Conservation (phyloP, 2,329 filamentous ascomycete genomes). For the Fusarium duplospermum region DNA sequence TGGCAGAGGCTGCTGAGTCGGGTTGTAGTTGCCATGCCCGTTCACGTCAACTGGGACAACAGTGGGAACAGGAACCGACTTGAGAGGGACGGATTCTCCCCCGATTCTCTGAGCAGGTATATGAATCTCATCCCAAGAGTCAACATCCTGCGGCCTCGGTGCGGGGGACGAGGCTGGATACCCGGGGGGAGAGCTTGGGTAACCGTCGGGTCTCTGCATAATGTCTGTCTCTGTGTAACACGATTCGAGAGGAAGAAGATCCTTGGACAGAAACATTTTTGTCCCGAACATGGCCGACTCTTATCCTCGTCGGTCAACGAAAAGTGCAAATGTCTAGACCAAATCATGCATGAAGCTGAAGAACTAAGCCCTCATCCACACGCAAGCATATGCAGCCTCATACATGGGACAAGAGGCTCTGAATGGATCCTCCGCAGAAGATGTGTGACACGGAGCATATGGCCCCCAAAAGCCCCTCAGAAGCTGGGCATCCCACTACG, state of each 20-base stretch:
- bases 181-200: neutral
- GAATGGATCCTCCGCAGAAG: neutral
- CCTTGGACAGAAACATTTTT: neutral
- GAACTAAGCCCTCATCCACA: neutral
- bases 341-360: neutral
- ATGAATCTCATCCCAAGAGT: neutral
- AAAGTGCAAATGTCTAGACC: neutral
- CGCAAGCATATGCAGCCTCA: neutral
- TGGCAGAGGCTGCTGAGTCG: neutral
- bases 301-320: neutral
- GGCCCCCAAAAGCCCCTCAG: neutral
- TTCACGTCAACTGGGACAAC: neutral
- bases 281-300: neutral
- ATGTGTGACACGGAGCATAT: neutral
- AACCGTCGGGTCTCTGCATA: neutral
- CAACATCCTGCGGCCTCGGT: neutral
- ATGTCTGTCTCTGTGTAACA: neutral
- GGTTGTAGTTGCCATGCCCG: neutral
- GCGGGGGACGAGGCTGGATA: neutral
- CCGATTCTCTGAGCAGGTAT: neutral
- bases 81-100: neutral
- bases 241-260: neutral
- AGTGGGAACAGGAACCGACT: neutral
- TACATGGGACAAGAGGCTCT: neutral
- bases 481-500: neutral